Evolutionary conservation across 1,284 basidiomycete genomes (phyloP).

Genomic region (Cryptococcus deneoformans): DNA sequence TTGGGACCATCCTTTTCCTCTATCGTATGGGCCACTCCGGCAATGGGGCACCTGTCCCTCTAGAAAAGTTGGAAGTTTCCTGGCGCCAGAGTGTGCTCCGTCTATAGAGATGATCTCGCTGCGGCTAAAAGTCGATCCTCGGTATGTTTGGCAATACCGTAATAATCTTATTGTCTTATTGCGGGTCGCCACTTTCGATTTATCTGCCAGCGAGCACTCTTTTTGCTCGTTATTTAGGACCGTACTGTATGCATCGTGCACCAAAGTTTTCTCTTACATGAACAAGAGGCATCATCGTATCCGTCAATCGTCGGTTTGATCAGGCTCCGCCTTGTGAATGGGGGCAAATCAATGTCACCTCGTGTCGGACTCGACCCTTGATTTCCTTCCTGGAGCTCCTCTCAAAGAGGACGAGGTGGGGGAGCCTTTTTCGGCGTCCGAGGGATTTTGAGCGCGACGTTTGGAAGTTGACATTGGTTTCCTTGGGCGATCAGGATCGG

Average conservation of each 20-base stretch:
- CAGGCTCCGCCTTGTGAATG: too few relatives aligned
- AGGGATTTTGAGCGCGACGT: background rate
- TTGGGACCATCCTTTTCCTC: too few relatives aligned
- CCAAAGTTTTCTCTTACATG: constrained; percentile 10
- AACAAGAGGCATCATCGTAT: constrained; percentile 8
- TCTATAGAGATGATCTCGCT: too few relatives aligned
- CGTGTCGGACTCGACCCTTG: constrained; percentile 8
- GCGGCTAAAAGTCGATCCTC: background rate
- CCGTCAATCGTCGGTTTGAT: too few relatives aligned
- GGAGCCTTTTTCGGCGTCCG: background rate
- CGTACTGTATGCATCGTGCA: constrained; percentile 12
- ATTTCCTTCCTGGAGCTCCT: constrained; percentile 3
- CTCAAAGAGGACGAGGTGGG: background rate
- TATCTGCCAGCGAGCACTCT: too few relatives aligned
- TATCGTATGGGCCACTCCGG: too few relatives aligned
- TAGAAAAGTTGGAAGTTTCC: background rate
- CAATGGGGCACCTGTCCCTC: too few relatives aligned
- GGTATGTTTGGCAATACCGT: background rate
- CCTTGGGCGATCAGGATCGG: too few relatives aligned
- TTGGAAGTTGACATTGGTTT: too few relatives aligned
- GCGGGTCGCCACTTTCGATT: too few relatives aligned
- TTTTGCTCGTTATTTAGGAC: constrained; percentile 5
- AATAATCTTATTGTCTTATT: constrained; percentile 10
- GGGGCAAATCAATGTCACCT: constrained; percentile 5
- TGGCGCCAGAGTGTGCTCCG: too few relatives aligned